Base-by-base conservation (phyloP, 2,329 filamentous ascomycete genomes). In the Rachicladosporium sp. region DNA sequence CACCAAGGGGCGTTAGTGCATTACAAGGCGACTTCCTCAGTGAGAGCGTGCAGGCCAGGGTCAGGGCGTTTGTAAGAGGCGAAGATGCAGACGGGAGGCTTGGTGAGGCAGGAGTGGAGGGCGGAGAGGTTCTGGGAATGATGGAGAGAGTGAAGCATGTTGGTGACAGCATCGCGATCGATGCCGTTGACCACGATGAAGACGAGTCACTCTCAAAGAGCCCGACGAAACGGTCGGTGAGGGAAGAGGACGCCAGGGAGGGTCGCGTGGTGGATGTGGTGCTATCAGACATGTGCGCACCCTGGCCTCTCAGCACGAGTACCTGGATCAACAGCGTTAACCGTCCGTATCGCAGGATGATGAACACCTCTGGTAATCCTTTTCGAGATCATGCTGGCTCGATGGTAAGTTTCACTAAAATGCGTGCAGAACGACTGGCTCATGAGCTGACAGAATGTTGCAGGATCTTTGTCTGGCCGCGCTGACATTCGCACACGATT, bases 271-370 rank as follows among this genome's bases (percentile, higher is more conserved):
- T 95, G 48, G 85, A 96, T 66, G 76, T 98, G 57, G 85, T 98
- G 59, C 69, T 98, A 59, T 94, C 86, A 77, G 91, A 98, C 74
- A 98, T 98, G 91, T 98, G 80, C 76, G 89, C 73, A 73, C 88
- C 91, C 81, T 95, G 87, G 87, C 71, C 78, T 56, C 35, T 42
- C 21, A 36, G 35, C 32, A 23, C 35, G 32, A 38, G 31, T 23
- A 87, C 83, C 68, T 80, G 76, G 68, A 80, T 82, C 69, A 86
- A 77, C 68, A 93, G 80, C 70, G 74, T 95, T 76, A 93, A 80
- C 89, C 82, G 91, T 76, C 86, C 87, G 49, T 91, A 93, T 78
- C 62, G 67, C 73, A 98, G 91, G 91, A 82, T 98, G 81, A 94
- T 95, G 87, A 98, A 98, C 65, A 95, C 89, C 53, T 94, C 83